These are phyloP conservation scores for Tricholoma bakamatsutake DNA, from an alignment of 768 basidiomycete genomes.

Conservation along the genomic window DNA sequence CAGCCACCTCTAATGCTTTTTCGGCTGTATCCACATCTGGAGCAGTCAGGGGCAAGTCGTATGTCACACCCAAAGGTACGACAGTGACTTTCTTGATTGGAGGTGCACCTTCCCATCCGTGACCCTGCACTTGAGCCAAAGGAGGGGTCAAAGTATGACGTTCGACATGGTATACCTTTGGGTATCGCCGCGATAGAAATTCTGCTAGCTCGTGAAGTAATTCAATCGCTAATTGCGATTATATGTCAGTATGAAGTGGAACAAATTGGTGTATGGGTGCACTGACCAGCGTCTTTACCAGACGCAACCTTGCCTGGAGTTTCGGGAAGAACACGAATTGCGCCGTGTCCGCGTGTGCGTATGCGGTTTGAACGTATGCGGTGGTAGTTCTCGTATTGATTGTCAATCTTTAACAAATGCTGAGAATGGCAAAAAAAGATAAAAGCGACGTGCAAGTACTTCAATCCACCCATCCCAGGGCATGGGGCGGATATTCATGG, in stretches of 20 bases:
- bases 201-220: slow-evolving; percentile 64
- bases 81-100: slow-evolving; percentile 50
- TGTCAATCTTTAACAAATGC: slow-evolving; percentile 41
- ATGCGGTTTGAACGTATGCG: slow-evolving; percentile 54
- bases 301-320: slow-evolving; percentile 35
- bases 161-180: slow-evolving; percentile 44
- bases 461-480: slow-evolving; percentile 71
- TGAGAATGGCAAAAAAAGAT: too few species aligned
- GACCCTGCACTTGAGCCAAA: not conserved
- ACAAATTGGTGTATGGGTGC: too few species aligned
- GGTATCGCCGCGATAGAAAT: slow-evolving; percentile 60
- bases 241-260: too few species aligned
- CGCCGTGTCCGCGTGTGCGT: slow-evolving; percentile 40
- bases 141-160: slow-evolving; percentile 28
- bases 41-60: slow-evolving; percentile 41
- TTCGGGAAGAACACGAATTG: slow-evolving; percentile 45
- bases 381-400: slow-evolving; percentile 49
- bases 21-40: slow-evolving; percentile 34
- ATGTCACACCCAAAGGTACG: slow-evolving; percentile 39
- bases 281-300: slow-evolving; percentile 32
- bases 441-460: slow-evolving; percentile 24
- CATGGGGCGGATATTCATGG: slow-evolving; percentile 35
- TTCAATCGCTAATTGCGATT: slow-evolving; percentile 39
- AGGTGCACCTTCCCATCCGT: slow-evolving; percentile 39
- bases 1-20: slow-evolving; percentile 55